A percentile compares a stretch with the other conserved stretches of the same genome.
Conservation (phyloP, 768 basidiomycete species). For the Mycena haematopus region DNA sequence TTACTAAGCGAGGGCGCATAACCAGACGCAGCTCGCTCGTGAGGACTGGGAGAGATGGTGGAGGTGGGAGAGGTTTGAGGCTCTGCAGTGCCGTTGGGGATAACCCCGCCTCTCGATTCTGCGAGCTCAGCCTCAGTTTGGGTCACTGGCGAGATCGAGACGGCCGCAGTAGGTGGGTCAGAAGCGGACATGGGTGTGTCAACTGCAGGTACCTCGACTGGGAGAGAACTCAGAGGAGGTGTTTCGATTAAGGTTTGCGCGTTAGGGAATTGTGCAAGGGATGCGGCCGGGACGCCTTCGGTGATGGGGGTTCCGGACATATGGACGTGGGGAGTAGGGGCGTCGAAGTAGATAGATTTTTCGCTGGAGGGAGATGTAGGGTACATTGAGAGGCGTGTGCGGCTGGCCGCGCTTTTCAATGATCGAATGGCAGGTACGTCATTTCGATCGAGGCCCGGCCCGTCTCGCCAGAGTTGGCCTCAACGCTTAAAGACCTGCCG, state of each 20-base stretch:
- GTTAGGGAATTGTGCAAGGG: not conserved
- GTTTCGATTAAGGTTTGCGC: not conserved
- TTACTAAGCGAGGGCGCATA: constrained; percentile 32
- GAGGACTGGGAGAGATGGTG: constrained; percentile 22
- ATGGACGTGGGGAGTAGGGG: constrained; percentile 42
- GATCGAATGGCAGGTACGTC: not conserved
- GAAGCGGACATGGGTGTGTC: not conserved
- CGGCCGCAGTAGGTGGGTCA: not conserved
- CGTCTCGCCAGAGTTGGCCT: not conserved
- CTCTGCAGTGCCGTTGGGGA: constrained; percentile 9
- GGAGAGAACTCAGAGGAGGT: not conserved
- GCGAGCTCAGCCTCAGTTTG: constrained; percentile 12
- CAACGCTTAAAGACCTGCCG: constrained; percentile 23
- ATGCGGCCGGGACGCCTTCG: constrained; percentile 7
- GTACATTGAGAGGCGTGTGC: constrained; percentile 4
- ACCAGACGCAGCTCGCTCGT: constrained; percentile 28
- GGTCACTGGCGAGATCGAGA: not conserved
- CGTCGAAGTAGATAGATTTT: constrained; percentile 53
- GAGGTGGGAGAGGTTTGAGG: constrained; percentile 13
- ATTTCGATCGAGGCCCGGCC: not conserved
- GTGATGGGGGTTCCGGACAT: constrained; percentile 18
- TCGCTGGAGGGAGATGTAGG: constrained; percentile 40
- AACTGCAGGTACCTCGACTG: too few relatives aligned
- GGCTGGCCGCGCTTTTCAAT: not conserved
- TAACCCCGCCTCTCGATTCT: constrained; percentile 18